Percentiles rank a stretch among this genome's conserved stretches.
phyloP scores from a whole-genome alignment of 179 eudicot genomes.

The Nepenthes alata region DNA sequence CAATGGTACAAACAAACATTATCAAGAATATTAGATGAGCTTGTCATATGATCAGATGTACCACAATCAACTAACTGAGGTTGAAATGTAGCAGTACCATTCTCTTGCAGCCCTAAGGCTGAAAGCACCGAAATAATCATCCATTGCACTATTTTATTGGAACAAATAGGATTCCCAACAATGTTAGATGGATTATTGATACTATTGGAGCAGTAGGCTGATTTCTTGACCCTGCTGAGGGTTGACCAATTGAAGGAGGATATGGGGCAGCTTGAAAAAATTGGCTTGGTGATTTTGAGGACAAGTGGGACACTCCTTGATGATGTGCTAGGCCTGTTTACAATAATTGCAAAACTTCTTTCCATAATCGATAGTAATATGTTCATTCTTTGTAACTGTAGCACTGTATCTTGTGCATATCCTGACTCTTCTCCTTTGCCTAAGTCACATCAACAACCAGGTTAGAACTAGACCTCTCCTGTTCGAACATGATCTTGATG shows the following conservation, averaged over 20 bases:
- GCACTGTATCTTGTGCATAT: neutral
- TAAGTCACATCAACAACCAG: too few species aligned
- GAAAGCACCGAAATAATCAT: neutral
- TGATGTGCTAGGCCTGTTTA: neutral
- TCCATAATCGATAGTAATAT: neutral
- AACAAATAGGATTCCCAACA: neutral
- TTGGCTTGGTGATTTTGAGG: neutral
- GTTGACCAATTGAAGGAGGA: too few species aligned
- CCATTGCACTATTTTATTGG: neutral
- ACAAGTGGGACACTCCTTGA: neutral
- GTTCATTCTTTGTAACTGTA: neutral
- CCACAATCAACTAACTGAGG: neutral
- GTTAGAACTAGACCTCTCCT: neutral
- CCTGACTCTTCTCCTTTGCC: neutral
- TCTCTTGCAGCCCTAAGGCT: constrained; percentile 1
- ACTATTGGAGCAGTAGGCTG: too few species aligned
- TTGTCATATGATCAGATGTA: neutral
- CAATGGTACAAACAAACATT: neutral
- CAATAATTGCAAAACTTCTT: neutral
- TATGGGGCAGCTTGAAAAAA: neutral
- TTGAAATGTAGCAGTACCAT: neutral
- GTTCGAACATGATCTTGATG: neutral
- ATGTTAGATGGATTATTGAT: too few species aligned
- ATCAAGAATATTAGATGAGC: neutral
- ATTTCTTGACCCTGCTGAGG: too few species aligned